Percentiles rank a stretch among this genome's conserved stretches.
Conservation (phyloP, 345 rosid genomes). For the Populus tremula region DNA sequence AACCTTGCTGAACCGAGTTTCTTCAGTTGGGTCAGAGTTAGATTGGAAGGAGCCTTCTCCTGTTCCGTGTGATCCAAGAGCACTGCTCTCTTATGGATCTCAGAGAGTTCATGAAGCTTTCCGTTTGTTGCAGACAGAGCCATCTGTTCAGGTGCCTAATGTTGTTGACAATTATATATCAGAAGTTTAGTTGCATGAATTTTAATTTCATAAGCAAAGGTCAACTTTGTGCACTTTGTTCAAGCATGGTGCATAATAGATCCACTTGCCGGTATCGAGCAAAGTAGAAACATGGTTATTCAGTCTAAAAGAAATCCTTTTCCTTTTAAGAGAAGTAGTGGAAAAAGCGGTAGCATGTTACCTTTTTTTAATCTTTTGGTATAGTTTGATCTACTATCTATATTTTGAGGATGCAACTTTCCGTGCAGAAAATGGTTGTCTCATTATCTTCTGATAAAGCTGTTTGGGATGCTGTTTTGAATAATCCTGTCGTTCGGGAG, state of each 20-base stretch:
- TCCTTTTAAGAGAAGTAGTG: not conserved
- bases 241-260: not conserved
- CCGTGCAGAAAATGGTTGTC: conserved; percentile 69
- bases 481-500: conserved; percentile 68
- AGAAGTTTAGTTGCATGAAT: not conserved
- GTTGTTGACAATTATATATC: not conserved
- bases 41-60: conserved; percentile 79
- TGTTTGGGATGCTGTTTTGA: conserved; percentile 90
- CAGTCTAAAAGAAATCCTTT: not conserved
- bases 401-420: not conserved
- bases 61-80: conserved; percentile 40
- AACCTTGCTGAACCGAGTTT: conserved; percentile 31
- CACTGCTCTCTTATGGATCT: conserved; percentile 47
- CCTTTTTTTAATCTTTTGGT: not conserved
- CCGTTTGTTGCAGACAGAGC: conserved; percentile 72
- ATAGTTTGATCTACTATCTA: not conserved
- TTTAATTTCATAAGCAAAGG: not conserved
- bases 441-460: conserved; percentile 75
- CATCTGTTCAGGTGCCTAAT: conserved; percentile 66
- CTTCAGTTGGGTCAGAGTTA: conserved; percentile 47
- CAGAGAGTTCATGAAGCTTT: conserved; percentile 69
- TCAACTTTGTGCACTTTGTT: not conserved
- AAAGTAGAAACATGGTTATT: not conserved
- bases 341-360: not conserved
- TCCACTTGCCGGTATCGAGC: not conserved